These are phyloP conservation scores for Xylaria curta DNA, from an alignment of 495 filamentous ascomycete genomes.

Conservation along the genomic window DNA sequence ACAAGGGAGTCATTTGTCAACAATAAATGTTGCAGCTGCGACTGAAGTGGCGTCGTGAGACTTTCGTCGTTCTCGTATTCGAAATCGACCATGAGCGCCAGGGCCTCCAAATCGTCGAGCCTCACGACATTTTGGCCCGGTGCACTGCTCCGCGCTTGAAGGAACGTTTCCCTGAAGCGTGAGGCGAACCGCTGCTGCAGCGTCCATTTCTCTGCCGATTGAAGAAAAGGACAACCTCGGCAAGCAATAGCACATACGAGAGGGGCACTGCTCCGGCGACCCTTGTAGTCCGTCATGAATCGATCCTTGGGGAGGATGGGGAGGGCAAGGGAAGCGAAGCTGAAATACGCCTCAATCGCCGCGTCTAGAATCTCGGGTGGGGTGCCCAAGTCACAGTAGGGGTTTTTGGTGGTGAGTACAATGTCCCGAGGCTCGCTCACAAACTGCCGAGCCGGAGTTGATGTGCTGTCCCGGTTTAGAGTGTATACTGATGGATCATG, in stretches of 20 bases:
- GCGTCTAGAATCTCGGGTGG: constrained; percentile 5
- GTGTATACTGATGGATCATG: neutral
- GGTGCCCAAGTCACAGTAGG: neutral
- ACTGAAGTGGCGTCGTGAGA: constrained; percentile 7
- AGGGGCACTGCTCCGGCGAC: neutral
- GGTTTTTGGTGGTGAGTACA: neutral
- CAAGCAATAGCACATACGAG: constrained; percentile 19
- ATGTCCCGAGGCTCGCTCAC: neutral
- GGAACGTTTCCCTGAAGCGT: constrained; percentile 46
- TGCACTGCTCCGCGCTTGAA: constrained; percentile 31
- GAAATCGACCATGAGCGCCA: constrained; percentile 11
- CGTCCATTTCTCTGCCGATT: constrained; percentile 11
- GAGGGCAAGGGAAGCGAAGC: constrained; percentile 34
- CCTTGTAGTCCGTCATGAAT: constrained; percentile 17
- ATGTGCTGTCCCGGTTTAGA: neutral
- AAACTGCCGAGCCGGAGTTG: neutral
- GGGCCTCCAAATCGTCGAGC: constrained; percentile 13
- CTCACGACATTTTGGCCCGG: neutral
- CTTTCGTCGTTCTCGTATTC: neutral
- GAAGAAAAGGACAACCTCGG: constrained; percentile 12
- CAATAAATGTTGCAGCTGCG: constrained; percentile 1
- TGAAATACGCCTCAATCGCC: constrained; percentile 26
- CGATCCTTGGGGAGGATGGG: constrained; percentile 17
- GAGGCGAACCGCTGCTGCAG: constrained; percentile 41
- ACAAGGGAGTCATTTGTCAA: constrained; percentile 17